Evolutionary conservation across 148 eudicot genomes (phyloP).

Genomic region (Rhododendron henanense): DNA sequence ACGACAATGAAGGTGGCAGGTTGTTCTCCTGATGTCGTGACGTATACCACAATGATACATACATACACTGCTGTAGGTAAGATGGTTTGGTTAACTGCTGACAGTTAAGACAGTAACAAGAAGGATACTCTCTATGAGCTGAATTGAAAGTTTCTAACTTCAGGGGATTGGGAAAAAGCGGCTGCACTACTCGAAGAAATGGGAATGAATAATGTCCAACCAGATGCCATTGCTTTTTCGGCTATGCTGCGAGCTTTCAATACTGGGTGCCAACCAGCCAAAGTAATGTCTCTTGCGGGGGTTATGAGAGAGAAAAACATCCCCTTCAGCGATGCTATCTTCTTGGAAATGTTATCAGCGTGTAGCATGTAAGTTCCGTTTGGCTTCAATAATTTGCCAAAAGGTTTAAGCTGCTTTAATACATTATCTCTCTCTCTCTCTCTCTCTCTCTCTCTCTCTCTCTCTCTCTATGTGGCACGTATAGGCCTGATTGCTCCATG

Average conservation of each 20-base stretch:
- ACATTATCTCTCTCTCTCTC: constrained; percentile 5
- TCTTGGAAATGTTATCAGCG: constrained; percentile 80
- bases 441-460: too few species aligned
- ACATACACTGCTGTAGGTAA: constrained; percentile 67
- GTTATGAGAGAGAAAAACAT: constrained; percentile 55
- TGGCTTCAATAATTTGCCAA: neutral
- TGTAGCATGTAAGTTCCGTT: constrained; percentile 73
- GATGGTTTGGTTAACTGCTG: constrained; percentile 11
- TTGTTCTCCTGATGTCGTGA: constrained; percentile 68
- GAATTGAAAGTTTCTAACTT: constrained; percentile 9
- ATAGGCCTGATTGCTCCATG: neutral
- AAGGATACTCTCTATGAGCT: neutral
- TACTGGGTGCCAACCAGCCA: constrained; percentile 69
- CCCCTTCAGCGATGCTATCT: constrained; percentile 58
- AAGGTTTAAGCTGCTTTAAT: neutral
- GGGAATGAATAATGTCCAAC: constrained; percentile 63
- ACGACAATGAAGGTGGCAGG: constrained; percentile 54
- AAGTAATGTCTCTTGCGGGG: constrained; percentile 56
- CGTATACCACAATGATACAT: constrained; percentile 82
- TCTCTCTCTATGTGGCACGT: too few species aligned
- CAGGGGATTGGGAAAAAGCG: constrained; percentile 77
- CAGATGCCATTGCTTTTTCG: constrained; percentile 78
- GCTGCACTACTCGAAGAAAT: constrained; percentile 64
- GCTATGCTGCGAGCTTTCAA: constrained; percentile 85
- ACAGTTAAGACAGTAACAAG: neutral